phyloP scores from a whole-genome alignment of 1,284 basidiomycete species.

The Ustilago tritici region DNA sequence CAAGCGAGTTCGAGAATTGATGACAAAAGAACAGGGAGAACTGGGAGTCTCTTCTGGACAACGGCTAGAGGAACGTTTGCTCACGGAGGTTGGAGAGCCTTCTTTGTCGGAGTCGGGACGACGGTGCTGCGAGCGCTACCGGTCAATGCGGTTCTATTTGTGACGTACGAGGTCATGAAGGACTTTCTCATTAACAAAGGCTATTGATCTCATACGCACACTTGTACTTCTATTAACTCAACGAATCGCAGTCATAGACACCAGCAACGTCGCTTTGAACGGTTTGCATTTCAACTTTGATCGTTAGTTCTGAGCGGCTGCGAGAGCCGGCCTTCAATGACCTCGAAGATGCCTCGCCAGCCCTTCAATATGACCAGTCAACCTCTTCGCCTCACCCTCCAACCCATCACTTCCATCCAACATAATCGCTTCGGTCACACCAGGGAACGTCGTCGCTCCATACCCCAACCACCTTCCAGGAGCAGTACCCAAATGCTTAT shows the following conservation, averaged over 20 bases:
- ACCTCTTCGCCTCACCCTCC: constrained; percentile 50
- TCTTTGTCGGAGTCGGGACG: constrained; percentile 60
- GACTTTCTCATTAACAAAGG: constrained; percentile 32
- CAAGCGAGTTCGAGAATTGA: constrained; percentile 36
- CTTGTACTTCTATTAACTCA: background rate
- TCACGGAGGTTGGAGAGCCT: constrained; percentile 50
- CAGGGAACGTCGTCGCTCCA: constrained; percentile 86
- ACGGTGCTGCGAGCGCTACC: constrained; percentile 60
- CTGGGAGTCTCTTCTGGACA: constrained; percentile 24
- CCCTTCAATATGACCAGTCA: constrained; percentile 41
- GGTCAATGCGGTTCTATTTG: constrained; percentile 60
- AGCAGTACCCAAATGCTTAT: constrained; percentile 84
- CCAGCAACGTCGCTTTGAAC: background rate
- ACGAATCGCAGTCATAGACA: constrained; percentile 4
- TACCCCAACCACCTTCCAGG: constrained; percentile 90
- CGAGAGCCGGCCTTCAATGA: constrained; percentile 9
- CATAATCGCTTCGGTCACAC: constrained; percentile 76
- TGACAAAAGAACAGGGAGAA: no score
- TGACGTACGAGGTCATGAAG: constrained; percentile 51
- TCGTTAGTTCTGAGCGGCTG: background rate
- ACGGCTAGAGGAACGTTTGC: constrained; percentile 35
- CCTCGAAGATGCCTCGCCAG: constrained; percentile 29
- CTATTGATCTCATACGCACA: background rate
- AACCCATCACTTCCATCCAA: constrained; percentile 62
- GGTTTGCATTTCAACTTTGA: background rate